A percentile compares a stretch with the other conserved stretches of the same genome.
phyloP scores from a whole-genome alignment of 192 early-diverging fungal species.

The Podila epigama region DNA sequence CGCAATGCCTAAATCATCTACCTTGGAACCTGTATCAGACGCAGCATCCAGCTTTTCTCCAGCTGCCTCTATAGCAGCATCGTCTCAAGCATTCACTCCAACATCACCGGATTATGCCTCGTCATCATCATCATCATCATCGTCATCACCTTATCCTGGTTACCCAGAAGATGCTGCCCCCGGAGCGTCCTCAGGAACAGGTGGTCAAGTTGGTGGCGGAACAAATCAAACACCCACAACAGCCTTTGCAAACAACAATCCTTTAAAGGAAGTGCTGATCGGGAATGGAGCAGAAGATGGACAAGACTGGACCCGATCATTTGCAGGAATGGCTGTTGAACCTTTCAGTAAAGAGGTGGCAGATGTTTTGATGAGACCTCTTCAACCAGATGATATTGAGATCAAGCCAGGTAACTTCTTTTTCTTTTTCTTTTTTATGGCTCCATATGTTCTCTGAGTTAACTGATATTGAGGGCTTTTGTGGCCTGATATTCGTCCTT shows the following conservation, averaged over 20 bases:
- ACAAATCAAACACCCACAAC: conserved; percentile 3
- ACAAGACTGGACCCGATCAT: conserved; percentile 74
- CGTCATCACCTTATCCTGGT: background rate
- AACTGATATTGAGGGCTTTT: no score
- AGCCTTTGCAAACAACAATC: conserved; percentile 4
- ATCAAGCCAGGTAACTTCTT: conserved; percentile 87
- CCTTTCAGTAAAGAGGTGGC: conserved; percentile 76
- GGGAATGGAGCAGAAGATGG: conserved; percentile 24
- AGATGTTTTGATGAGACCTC: conserved; percentile 73
- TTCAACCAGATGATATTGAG: conserved; percentile 86
- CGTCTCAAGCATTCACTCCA: background rate
- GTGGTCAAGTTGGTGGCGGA: conserved; percentile 11
- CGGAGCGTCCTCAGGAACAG: background rate
- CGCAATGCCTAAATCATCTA: background rate
- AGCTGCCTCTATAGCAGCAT: background rate
- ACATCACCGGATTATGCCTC: conserved; percentile 7
- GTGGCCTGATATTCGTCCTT: no score
- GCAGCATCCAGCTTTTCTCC: background rate
- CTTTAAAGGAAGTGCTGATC: conserved; percentile 27
- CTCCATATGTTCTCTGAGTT: no score
- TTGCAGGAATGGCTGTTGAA: conserved; percentile 73
- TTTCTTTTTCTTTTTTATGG: no score
- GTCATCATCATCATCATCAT: background rate
- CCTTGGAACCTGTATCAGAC: background rate
- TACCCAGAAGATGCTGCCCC: conserved; percentile 6